Conservation (phyloP, 2,329 filamentous ascomycete genomes). For the Rhynchosporium secalis region DNA sequence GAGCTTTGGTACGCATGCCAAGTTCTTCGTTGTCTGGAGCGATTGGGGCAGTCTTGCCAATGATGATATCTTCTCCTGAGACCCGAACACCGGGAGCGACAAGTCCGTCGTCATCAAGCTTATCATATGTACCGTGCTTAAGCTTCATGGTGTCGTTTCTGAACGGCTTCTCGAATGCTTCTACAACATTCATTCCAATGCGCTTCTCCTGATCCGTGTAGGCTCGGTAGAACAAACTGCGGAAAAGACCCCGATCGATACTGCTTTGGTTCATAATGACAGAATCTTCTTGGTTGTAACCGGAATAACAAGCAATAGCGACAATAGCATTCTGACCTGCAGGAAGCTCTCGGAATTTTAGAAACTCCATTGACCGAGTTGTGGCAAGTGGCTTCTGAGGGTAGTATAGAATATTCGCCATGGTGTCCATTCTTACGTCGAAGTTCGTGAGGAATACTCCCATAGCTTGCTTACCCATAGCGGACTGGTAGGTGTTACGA, state of each 20-base stretch:
- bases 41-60: conserved; percentile 96
- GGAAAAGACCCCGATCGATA: conserved; percentile 95
- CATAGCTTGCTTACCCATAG: conserved; percentile 99
- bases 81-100: conserved; percentile 92
- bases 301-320: conserved; percentile 94
- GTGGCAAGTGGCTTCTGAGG: conserved; percentile 96
- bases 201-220: conserved; percentile 98
- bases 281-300: conserved; percentile 99
- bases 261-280: conserved; percentile 99
- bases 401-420: conserved; percentile 99
- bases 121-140: conserved; percentile 95
- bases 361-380: conserved; percentile 96
- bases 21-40: conserved; percentile 90
- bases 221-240: conserved; percentile 95
- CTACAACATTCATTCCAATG: conserved; percentile 88
- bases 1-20: conserved; percentile 84
- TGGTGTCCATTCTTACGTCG: conserved; percentile 95
- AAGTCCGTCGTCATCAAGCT: conserved; percentile 94
- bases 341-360: conserved; percentile 96
- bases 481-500: conserved; percentile 98
- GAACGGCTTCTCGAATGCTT: conserved; percentile 94
- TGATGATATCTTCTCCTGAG: conserved; percentile 97
- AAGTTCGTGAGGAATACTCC: conserved; percentile 98
- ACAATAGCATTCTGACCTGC: conserved; percentile 98
- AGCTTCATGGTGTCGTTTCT: conserved; percentile 84